phyloP scores from a whole-genome alignment of 1,284 basidiomycete genomes.

The Pyrrhoderma lamaoense region DNA sequence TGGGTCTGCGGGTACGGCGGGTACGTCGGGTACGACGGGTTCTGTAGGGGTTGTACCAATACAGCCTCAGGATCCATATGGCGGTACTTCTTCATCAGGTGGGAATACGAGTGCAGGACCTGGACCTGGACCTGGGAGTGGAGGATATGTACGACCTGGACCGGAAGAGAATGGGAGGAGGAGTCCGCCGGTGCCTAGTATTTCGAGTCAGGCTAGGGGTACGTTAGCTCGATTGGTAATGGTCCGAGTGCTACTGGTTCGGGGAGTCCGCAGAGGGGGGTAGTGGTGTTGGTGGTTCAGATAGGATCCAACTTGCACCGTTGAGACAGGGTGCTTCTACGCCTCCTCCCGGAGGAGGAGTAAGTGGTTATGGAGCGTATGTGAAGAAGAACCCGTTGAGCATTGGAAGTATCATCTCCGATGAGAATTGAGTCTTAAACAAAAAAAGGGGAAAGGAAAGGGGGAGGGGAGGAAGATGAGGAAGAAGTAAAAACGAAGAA shows the following conservation, averaged over 20 bases:
- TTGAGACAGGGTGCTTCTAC: slow-evolving; percentile 25
- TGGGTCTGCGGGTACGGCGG: neutral
- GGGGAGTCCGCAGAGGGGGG: neutral
- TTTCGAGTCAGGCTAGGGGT: slow-evolving; percentile 10
- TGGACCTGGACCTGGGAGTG: neutral
- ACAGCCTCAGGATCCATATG: too few relatives aligned
- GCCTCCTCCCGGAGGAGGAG: slow-evolving; percentile 19
- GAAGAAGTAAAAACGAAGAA: neutral
- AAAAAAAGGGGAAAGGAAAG: neutral
- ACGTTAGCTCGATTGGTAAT: too few relatives aligned
- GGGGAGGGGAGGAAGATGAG: neutral
- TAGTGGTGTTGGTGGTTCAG: slow-evolving; percentile 20
- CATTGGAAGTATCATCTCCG: slow-evolving; percentile 66
- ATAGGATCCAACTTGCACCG: slow-evolving; percentile 53
- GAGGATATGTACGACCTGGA: slow-evolving; percentile 14
- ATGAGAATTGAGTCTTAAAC: slow-evolving; percentile 28
- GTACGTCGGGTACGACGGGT: neutral
- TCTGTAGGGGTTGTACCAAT: too few relatives aligned
- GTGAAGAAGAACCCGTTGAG: slow-evolving; percentile 62
- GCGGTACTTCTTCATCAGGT: too few relatives aligned
- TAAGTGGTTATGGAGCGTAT: slow-evolving; percentile 22
- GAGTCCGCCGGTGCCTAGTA: slow-evolving; percentile 16
- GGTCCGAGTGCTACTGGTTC: neutral
- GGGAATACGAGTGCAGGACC: too few relatives aligned
- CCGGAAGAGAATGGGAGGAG: slow-evolving; percentile 8